Base-by-base conservation (phyloP, 2,329 filamentous ascomycete species). In the Aspergillus sp. region DNA sequence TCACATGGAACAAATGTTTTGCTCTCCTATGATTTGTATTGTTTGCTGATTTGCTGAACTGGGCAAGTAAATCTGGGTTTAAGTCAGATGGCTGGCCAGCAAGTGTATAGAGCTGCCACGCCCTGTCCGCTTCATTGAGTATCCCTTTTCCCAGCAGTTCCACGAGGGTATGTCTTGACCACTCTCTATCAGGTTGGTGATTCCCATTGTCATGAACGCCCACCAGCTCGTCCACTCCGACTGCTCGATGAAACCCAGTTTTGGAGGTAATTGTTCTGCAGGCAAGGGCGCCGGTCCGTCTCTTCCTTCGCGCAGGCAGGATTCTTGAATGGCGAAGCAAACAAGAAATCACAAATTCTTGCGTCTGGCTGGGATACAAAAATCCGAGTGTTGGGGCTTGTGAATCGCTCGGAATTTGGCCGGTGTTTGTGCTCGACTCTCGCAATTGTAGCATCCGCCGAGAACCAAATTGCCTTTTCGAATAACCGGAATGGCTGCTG, bases 1-100 rank as follows among this genome's bases (percentile, higher is more conserved):
- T 74, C 3, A 62, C 57, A 30, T 77, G 66, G 63, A 85, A 85
- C 8, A 85, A 59, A n/a, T 72, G 60, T 49, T 78, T 71, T 17
- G 75, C 71, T 47, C 79, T 76, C 56, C 74, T 72, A 13, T 75
- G 69, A 64, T 83, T 75, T 22, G 73, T 49, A 3, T 66, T 37
- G 12, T 69, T 61, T 42, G 64, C 57, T 11, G 80, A 81, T n/a
- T 60, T 63, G 7, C 74, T 72, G 12, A 82, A 61, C 61, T 74
- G 77, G 6, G 62, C 62, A 51, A 79, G 72, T 34, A 76, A 61
- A 47, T 63, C 61, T 24, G 67, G 64, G 30, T 61, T 67, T 39
- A 68, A 50, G 17, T 68, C 60, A 11, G 57, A 33, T 6, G 70
- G 72, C n/a, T 64, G 58, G 15, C 70, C 70, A 40, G 69, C 69